Evolutionary conservation across 2,329 filamentous ascomycete species (phyloP).

Genomic region (Akanthomyces lecanii): DNA sequence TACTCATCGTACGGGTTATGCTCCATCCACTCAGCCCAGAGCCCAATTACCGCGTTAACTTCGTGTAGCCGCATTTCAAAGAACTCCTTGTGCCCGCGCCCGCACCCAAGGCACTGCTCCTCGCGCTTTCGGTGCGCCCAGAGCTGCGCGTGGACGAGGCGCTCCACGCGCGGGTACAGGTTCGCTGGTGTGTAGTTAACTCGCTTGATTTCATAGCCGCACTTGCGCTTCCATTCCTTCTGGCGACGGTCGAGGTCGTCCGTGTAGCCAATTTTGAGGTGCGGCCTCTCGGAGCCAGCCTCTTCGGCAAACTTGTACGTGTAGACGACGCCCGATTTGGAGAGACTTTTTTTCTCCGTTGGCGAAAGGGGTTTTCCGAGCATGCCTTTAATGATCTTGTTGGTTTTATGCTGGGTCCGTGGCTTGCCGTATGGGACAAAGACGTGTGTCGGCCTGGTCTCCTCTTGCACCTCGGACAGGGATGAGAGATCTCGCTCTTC

Average conservation of each 20-base stretch:
- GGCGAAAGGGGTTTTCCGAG: constrained; percentile 16
- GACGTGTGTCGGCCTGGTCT: constrained; percentile 13
- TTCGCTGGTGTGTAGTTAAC: constrained; percentile 19
- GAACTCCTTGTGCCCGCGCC: constrained; percentile 26
- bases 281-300: constrained; percentile 16
- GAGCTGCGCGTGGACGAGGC: constrained; percentile 28
- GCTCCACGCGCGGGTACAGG: constrained; percentile 27
- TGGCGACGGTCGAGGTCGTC: constrained; percentile 23
- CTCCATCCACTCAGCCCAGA: constrained; percentile 28
- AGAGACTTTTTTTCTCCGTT: not conserved
- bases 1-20: constrained; percentile 27
- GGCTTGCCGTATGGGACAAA: constrained; percentile 21
- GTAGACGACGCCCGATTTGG: constrained; percentile 23
- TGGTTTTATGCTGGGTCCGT: constrained; percentile 17
- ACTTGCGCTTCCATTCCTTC: constrained; percentile 22
- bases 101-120: constrained; percentile 24
- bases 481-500: not conserved
- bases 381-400: constrained; percentile 20
- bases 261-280: constrained; percentile 31
- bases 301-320: constrained; percentile 24
- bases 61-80: constrained; percentile 23
- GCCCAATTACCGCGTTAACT: constrained; percentile 20
- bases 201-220: constrained; percentile 24
- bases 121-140: constrained; percentile 25
- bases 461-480: not conserved